These are phyloP conservation scores for Boehmeria nivea DNA, from an alignment of 306 rosid genomes.

Conservation along the genomic window DNA sequence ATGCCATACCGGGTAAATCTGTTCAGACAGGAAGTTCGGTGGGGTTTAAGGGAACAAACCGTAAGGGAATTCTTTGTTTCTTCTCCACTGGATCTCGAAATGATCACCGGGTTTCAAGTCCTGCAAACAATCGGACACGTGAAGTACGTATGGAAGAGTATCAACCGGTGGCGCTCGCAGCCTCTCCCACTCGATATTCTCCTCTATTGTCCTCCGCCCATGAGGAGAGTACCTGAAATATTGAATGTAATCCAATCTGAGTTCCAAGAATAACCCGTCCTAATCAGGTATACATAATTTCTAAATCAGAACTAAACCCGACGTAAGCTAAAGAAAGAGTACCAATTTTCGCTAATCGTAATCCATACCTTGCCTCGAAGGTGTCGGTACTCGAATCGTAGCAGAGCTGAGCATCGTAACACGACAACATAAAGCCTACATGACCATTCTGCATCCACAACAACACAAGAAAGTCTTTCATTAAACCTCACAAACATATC, in stretches of 20 bases:
- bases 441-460: slow-evolving; percentile 67
- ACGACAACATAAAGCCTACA: slow-evolving; percentile 87
- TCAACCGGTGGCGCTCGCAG: slow-evolving; percentile 67
- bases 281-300: background rate
- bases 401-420: slow-evolving; percentile 84
- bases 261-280: slow-evolving; percentile 1
- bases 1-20: background rate
- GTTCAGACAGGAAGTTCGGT: background rate
- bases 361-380: slow-evolving; percentile 77
- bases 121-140: slow-evolving; percentile 57
- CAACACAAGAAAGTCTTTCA: no score
- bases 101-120: slow-evolving; percentile 79
- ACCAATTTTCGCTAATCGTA: no score
- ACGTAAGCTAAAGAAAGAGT: background rate
- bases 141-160: slow-evolving; percentile 57
- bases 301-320: background rate
- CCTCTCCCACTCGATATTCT: slow-evolving; percentile 70
- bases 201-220: slow-evolving; percentile 75
- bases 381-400: slow-evolving; percentile 53
- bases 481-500: no score
- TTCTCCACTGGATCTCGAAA: slow-evolving; percentile 96
- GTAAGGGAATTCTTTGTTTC: slow-evolving; percentile 71
- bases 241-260: slow-evolving; percentile 16
- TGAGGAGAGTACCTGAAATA: slow-evolving; percentile 72
- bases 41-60: slow-evolving; percentile 43